A percentile compares a stretch with the other conserved stretches of the same genome.
These are phyloP conservation scores for Taphrina flavorubra DNA, from an alignment of 1,139 yeast species.

Conservation along the genomic window DNA sequence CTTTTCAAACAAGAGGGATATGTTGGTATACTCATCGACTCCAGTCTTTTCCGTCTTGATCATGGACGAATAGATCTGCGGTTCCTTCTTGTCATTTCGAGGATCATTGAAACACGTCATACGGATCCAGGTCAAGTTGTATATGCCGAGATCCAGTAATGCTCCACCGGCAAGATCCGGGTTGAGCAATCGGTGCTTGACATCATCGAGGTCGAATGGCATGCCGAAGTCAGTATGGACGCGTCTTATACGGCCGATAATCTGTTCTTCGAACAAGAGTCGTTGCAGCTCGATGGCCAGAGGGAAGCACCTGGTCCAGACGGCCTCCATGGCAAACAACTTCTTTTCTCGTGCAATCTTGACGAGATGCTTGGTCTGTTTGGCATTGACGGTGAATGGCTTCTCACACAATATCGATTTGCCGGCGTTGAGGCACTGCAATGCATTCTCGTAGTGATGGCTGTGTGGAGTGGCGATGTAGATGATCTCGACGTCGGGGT, in stretches of 20 bases:
- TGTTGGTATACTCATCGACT: slow-evolving; percentile 50
- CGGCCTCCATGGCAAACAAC: slow-evolving; percentile 66
- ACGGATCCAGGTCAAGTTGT: slow-evolving; percentile 58
- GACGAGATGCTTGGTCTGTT: slow-evolving; percentile 58
- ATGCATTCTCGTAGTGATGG: slow-evolving; percentile 60
- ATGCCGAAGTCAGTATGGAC: slow-evolving; percentile 56
- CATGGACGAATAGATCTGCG: slow-evolving; percentile 42
- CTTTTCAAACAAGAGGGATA: slow-evolving; percentile 49
- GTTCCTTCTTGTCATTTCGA: slow-evolving; percentile 46
- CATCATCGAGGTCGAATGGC: slow-evolving; percentile 50
- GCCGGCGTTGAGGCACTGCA: slow-evolving; percentile 60
- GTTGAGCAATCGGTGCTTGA: slow-evolving; percentile 55
- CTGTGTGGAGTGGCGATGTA: slow-evolving; percentile 68
- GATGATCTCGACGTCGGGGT: slow-evolving; percentile 59
- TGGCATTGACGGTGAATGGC: slow-evolving; percentile 62
- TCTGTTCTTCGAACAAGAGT: slow-evolving; percentile 56
- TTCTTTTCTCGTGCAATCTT: slow-evolving; percentile 58
- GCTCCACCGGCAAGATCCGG: slow-evolving; percentile 66
- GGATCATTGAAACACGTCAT: slow-evolving; percentile 50
- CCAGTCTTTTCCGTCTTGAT: slow-evolving; percentile 48
- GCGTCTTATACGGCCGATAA: slow-evolving; percentile 59
- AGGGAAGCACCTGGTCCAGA: slow-evolving; percentile 71
- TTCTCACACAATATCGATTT: slow-evolving; percentile 68
- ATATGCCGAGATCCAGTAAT: slow-evolving; percentile 65
- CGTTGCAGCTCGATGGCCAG: slow-evolving; percentile 55